Base-by-base conservation (phyloP, 352 stramenopile species). In the Phytopythium boreale region DNA sequence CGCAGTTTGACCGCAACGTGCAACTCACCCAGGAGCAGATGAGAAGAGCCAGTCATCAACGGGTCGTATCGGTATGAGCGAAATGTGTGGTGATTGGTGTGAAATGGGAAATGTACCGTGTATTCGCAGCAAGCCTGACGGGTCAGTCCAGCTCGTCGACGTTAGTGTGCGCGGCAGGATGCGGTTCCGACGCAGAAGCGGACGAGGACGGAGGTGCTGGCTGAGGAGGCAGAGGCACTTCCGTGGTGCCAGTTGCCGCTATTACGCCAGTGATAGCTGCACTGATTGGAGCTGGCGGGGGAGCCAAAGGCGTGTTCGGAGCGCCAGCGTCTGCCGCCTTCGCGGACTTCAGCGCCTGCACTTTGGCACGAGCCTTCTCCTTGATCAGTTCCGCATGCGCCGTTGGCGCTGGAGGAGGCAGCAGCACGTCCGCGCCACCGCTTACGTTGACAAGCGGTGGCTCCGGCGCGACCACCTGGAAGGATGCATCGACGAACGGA, bases 131-230 rank as follows among this genome's bases (percentile, higher is more conserved):
- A 17, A 14, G 14, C 7, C 46, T 24, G 6, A 52, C 12, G 12
- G 27, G 46, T 66, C 63, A 89, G 61, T 89, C 80, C 0, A 89
- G 69, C 29, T 79, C 80, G 46, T 84, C 66, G 15, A 89, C 76
- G 43, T 87, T 76, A 12, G 78, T 89, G 31, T 77, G 70, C 34
- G 31, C 49, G 12, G 26, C 19, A 17, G 56, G 15, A 19, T n/a
- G n/a, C 10, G 63, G 22, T 0, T 24, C 53, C 7, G 62, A 29
- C 29, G 52, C 39, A 56, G 39, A 9, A 34, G 8, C 20, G 10
- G 31, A 41, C 62, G 24, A n/a, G n/a, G n/a, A 55, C 39, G 39
- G 26, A 70, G 67, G 63, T 7, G 55, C 57, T 41, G 66, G 73
- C 2, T 68, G 71, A 22, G 74, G 71, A 44, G 31, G 11, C 20